Evolutionary conservation across 2,329 filamentous ascomycete genomes (phyloP), one percentile per base, ranked within the genome.

Genomic region (Colletotrichum costaricense): DNA sequence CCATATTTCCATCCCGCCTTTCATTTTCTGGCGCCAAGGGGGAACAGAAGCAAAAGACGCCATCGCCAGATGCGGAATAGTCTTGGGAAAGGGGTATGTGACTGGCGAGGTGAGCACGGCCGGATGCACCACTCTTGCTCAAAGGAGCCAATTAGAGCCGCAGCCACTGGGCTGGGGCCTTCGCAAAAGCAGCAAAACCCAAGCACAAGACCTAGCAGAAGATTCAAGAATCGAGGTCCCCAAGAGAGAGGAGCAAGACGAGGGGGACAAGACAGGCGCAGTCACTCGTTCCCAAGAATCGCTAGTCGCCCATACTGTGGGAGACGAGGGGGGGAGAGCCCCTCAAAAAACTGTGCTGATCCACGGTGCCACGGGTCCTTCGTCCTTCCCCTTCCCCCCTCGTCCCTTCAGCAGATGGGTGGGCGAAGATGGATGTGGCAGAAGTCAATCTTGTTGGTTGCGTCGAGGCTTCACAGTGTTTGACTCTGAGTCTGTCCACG

Each of bases 361-460:
- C 73, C 66, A 63, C 60, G 58, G 72, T 56, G 67, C 74, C 60
- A 65, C 67, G 64, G 57, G 72, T 56, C 69, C 74, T 58, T 67
- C 67, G 69, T 74, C 75, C 73, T 72, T 16, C 24, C 24, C 24
- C 22, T 16, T 19, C 24, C 58, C 22, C 16, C 24, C 73, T 75
- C 75, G 69, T 66, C 33, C 35, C 49, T 42, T 16, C 24, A n/a
- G 6, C 35, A 28, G 19, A 42, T 42, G 38, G 38, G 38, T 42
- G 38, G 16, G 38, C 19, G 38, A 42, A 49, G 19, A 19, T 49
- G 42, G 42, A 49, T 22, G 42, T 22, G 19, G 42, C 42, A 49
- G 42, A 3, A 9, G n/a, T 49, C 42, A 49, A 49, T 49, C 19
- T 49, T 49, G 42, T n/a, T 49, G 16, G 42, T 49, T 49, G 19